phyloP scores from a whole-genome alignment of 2,329 filamentous ascomycete species.

The Trichophyton mentagrophytes region DNA sequence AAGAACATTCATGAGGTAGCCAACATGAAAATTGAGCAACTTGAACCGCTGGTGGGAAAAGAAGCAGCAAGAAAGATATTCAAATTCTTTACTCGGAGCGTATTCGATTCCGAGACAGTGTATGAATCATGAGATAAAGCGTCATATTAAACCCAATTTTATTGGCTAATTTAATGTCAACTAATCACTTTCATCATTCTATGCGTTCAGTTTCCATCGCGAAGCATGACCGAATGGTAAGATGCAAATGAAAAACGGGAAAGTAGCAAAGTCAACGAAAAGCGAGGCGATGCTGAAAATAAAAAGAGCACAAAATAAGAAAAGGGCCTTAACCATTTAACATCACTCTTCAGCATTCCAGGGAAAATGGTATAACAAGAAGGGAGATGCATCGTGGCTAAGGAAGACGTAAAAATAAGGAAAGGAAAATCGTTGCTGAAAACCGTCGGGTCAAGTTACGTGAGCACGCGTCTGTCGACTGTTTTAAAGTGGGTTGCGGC shows the following conservation, averaged over 20 bases:
- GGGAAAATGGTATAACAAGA: neutral
- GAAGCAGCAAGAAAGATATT: conserved; percentile 65
- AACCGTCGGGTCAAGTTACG: neutral
- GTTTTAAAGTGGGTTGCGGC: neutral
- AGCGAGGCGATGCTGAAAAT: neutral
- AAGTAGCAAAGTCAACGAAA: neutral
- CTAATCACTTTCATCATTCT: conserved; percentile 8
- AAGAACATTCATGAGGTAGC: conserved; percentile 71
- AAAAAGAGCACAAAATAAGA: neutral
- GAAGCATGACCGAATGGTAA: neutral
- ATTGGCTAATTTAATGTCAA: conserved; percentile 1
- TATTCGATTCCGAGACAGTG: conserved; percentile 35
- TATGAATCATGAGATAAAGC: neutral
- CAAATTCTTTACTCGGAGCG: conserved; percentile 62
- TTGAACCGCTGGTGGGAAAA: conserved; percentile 62
- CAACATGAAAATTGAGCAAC: conserved; percentile 64
- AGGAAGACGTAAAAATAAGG: neutral
- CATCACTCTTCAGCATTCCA: conserved; percentile 1
- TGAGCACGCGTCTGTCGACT: neutral
- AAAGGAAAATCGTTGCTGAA: neutral
- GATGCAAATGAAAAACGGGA: conserved; percentile 1
- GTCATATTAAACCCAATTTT: neutral
- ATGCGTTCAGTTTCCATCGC: conserved; percentile 3
- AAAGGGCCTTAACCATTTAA: neutral
- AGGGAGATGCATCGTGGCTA: neutral